Evolutionary conservation across 805 yeast genomes (phyloP).

Genomic region (Cyberlindnera misumaiensis): DNA sequence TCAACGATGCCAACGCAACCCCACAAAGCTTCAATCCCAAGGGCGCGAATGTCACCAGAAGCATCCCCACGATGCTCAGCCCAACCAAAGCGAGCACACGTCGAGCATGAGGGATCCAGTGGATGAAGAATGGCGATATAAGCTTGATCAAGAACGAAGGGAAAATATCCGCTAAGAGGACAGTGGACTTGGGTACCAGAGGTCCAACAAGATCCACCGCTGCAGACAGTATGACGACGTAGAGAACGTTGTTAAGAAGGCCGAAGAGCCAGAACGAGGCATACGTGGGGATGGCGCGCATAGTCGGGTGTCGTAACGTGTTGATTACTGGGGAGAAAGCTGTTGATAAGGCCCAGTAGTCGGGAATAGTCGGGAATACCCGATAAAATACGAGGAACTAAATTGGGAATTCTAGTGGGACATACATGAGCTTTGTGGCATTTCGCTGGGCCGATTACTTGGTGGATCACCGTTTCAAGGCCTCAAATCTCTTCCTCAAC

Average conservation of each 20-base stretch:
- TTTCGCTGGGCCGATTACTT: too few species aligned
- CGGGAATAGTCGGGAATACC: too few species aligned
- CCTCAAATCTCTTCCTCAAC: constrained; percentile 68
- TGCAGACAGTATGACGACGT: constrained; percentile 86
- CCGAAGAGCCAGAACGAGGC: constrained; percentile 77
- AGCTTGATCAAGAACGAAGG: constrained; percentile 74
- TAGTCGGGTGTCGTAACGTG: not conserved
- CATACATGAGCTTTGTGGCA: not conserved
- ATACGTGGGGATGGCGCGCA: constrained; percentile 22
- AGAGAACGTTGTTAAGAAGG: constrained; percentile 77
- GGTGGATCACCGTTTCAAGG: constrained; percentile 48
- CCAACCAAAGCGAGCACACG: constrained; percentile 51
- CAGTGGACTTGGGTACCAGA: constrained; percentile 75
- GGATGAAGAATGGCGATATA: constrained; percentile 74
- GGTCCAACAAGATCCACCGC: constrained; percentile 90
- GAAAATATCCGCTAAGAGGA: constrained; percentile 76
- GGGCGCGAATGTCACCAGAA: constrained; percentile 37
- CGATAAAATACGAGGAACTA: too few species aligned
- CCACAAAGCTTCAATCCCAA: constrained; percentile 50
- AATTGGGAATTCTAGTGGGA: too few species aligned
- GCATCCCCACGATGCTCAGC: constrained; percentile 70
- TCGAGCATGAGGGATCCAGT: constrained; percentile 47
- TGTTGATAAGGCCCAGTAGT: too few species aligned
- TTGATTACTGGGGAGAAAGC: too few species aligned
- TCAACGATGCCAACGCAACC: constrained; percentile 67